These are phyloP conservation scores for Termitomyces titanicus DNA, from an alignment of 768 basidiomycete species.

Conservation along the genomic window DNA sequence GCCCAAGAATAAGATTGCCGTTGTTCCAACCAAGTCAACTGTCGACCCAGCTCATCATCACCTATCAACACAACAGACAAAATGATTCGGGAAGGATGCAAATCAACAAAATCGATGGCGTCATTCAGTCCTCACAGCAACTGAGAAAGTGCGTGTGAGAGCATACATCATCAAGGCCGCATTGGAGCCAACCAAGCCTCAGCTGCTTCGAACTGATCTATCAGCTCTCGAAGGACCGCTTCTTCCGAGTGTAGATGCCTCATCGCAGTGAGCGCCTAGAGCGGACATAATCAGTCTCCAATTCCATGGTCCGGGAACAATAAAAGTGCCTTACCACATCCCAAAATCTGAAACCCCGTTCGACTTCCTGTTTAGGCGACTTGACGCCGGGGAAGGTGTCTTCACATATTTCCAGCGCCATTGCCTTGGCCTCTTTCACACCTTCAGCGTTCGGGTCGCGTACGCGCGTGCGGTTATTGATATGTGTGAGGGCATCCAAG, in stretches of 20 bases:
- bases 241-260: constrained; percentile 82
- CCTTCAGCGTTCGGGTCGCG: constrained; percentile 75
- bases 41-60: constrained; percentile 9
- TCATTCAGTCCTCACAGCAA: neutral
- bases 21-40: constrained; percentile 7
- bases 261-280: constrained; percentile 83
- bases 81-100: constrained; percentile 10
- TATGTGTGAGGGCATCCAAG: constrained; percentile 86
- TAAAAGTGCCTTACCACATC: constrained; percentile 70
- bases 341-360: constrained; percentile 98
- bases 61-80: constrained; percentile 14
- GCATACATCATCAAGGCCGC: constrained; percentile 58
- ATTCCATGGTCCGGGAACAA: neutral
- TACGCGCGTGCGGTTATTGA: constrained; percentile 77
- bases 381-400: constrained; percentile 94
- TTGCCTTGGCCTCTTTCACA: constrained; percentile 76
- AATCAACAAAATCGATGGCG: constrained; percentile 12
- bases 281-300: constrained; percentile 8
- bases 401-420: constrained; percentile 90
- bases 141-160: neutral
- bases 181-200: constrained; percentile 93
- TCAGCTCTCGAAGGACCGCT: constrained; percentile 79
- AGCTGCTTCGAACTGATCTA: constrained; percentile 94
- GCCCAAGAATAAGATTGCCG: constrained; percentile 18
- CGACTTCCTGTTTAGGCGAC: constrained; percentile 81